These are phyloP conservation scores for Marasmius oreades DNA, from an alignment of 1,284 basidiomycete species.

Conservation along the genomic window DNA sequence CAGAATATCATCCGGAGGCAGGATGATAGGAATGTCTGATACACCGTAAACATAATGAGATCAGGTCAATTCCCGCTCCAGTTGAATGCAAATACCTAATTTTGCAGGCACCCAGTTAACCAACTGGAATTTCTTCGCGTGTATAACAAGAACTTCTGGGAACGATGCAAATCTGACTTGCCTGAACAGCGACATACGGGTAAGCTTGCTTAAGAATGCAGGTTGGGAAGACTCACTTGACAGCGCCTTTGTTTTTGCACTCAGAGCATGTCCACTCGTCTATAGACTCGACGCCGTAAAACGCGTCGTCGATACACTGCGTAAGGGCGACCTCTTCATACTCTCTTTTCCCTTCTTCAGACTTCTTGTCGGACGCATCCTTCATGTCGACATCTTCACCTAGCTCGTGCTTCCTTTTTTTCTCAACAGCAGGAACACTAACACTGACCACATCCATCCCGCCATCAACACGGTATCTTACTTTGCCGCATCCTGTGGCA, in stretches of 20 bases:
- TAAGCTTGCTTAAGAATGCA: not conserved
- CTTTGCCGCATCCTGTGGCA: slow-evolving; percentile 68
- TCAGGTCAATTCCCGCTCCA: too few species aligned
- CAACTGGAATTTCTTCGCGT: slow-evolving; percentile 93
- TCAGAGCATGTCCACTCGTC: slow-evolving; percentile 63
- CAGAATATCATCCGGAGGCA: slow-evolving; percentile 62
- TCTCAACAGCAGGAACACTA: slow-evolving; percentile 67
- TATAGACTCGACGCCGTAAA: slow-evolving; percentile 68
- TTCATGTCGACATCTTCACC: slow-evolving; percentile 20
- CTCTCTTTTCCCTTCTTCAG: slow-evolving; percentile 50
- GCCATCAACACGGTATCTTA: slow-evolving; percentile 81
- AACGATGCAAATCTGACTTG: slow-evolving; percentile 80
- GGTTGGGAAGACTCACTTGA: slow-evolving; percentile 33
- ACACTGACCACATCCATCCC: slow-evolving; percentile 76
- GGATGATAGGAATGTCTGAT: slow-evolving; percentile 81
- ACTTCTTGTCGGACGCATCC: slow-evolving; percentile 27
- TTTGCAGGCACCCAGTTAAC: slow-evolving; percentile 98
- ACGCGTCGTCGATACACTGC: slow-evolving; percentile 59
- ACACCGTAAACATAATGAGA: not conserved
- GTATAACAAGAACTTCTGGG: slow-evolving; percentile 86
- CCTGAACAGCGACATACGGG: slow-evolving; percentile 33
- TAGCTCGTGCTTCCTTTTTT: slow-evolving; percentile 24
- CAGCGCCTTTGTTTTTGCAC: slow-evolving; percentile 37
- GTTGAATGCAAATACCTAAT: slow-evolving; percentile 55
- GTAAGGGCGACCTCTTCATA: slow-evolving; percentile 73